Base-by-base conservation (phyloP, 129 eudicot species). In the Arctium minus region DNA sequence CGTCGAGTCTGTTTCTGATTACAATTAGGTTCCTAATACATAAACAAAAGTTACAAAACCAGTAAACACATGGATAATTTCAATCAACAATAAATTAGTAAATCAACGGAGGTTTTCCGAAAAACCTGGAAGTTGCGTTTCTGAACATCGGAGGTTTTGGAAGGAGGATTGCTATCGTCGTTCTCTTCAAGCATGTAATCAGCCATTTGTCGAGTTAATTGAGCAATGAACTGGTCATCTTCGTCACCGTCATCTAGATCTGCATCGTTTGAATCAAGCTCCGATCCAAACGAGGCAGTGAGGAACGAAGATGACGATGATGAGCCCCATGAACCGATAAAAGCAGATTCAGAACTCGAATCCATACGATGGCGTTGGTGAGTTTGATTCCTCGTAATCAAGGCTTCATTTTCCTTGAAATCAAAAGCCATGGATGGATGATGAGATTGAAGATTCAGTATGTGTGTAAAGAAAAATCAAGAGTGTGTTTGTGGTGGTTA, bases 151-250 rank as follows among this genome's bases (percentile, higher is more conserved):
- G 37, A 74, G 18, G 72, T 46, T 31, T 79, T 75, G 12, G 77
- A 15, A 15, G 67, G 46, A 31, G 39, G 30, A 29, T 74, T 72
- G 27, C 8, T 65, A 6, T 80, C 86, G 0, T 91, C 95, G 7
- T 93, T 88, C 27, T 91, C 95, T 79, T 86, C 82, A 68, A 93
- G 93, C 95, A 88, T 93, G 85, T 86, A 88, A 85, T 93, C 91
- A 75, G 97, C 91, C 96, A 93, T 89, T 85, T 82, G 87, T 3
- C 96, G 95, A 85, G 89, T 91, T 87, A 93, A 86, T 84, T 91
- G 90, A 70, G 93, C 92, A 44, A 89, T 91, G 78, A 89, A 93
- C 73, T 91, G 92, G 9, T 78, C 79, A 1, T 82, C 92, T 3
- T 83, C 91, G 8, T 60, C 92, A 15, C 77, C 89, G 5, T 86